These are phyloP conservation scores for Xylariales sp. DNA, from an alignment of 2,329 filamentous ascomycete genomes.

Conservation along the genomic window DNA sequence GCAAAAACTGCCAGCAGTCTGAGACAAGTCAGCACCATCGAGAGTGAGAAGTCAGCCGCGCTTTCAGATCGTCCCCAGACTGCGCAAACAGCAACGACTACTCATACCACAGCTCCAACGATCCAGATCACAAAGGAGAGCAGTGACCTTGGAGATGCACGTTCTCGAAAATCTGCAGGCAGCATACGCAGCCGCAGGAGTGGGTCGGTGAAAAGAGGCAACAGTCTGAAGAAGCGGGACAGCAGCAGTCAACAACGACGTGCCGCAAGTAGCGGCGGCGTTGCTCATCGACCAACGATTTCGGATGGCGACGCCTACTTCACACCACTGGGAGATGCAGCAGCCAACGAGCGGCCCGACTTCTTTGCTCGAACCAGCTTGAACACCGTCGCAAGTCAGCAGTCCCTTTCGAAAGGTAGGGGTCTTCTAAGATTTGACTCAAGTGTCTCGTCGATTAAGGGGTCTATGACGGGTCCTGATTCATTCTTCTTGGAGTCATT, in stretches of 20 bases:
- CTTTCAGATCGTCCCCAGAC: conserved; percentile 36
- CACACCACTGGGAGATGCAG: conserved; percentile 39
- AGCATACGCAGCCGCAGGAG: conserved; percentile 39
- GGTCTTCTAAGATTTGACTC: conserved; percentile 42
- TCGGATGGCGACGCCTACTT: conserved; percentile 49
- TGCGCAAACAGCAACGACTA: conserved; percentile 37
- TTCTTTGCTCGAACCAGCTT: conserved; percentile 40
- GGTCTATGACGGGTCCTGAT: conserved; percentile 35
- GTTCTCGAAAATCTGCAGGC: conserved; percentile 28
- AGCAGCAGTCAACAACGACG: conserved; percentile 44
- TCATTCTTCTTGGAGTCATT: conserved; percentile 35
- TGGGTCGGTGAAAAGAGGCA: conserved; percentile 39
- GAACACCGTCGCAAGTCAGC: conserved; percentile 32
- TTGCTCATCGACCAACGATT: conserved; percentile 31
- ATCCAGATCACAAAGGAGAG: conserved; percentile 73
- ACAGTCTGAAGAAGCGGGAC: conserved; percentile 50
- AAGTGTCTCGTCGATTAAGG: conserved; percentile 36
- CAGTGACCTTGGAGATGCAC: conserved; percentile 35
- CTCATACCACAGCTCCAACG: conserved; percentile 57
- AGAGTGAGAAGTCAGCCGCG: conserved; percentile 25
- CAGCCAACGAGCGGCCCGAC: conserved; percentile 32
- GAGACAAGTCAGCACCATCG: conserved; percentile 33
- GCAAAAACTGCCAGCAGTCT: conserved; percentile 30
- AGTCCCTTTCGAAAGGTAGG: conserved; percentile 39
- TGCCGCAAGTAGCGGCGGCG: conserved; percentile 38